A percentile compares a stretch with the other conserved stretches of the same genome.
Evolutionary conservation across 2,329 filamentous ascomycete species (phyloP).

Genomic region (Scedosporium dehoogii): DNA sequence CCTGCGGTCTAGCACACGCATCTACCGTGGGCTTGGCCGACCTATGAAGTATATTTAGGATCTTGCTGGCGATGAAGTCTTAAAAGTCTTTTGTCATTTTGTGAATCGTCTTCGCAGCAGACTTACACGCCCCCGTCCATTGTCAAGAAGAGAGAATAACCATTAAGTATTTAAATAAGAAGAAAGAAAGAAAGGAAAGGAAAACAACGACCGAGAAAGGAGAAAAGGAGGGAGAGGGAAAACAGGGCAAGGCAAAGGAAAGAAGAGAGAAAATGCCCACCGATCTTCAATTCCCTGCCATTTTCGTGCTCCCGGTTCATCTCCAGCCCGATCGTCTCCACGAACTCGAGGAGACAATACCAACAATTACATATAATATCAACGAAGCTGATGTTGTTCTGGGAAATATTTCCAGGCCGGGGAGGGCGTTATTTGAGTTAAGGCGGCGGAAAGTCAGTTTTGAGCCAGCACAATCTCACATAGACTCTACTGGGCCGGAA

Average conservation of each 20-base stretch:
- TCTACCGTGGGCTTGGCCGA: too few species aligned
- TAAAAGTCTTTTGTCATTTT: too few species aligned
- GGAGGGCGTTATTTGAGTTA: slow-evolving; percentile 69
- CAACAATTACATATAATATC: slow-evolving; percentile 59
- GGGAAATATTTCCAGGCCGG: slow-evolving; percentile 59
- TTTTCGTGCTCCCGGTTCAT: slow-evolving; percentile 66
- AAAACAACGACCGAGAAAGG: too few species aligned
- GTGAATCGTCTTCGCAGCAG: too few species aligned
- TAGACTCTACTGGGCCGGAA: slow-evolving; percentile 4
- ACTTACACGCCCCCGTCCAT: too few species aligned
- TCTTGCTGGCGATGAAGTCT: too few species aligned
- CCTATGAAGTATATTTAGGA: too few species aligned
- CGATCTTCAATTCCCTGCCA: slow-evolving; percentile 39
- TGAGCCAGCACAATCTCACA: slow-evolving; percentile 20
- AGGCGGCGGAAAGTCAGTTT: slow-evolving; percentile 54
- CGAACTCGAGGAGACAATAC: slow-evolving; percentile 53
- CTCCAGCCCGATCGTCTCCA: slow-evolving; percentile 54
- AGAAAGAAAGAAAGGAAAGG: not conserved
- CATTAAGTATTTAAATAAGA: slow-evolving; percentile 32
- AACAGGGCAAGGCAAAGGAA: slow-evolving; percentile 27
- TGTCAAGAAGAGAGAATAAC: slow-evolving; percentile 22
- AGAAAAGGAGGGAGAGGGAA: slow-evolving; percentile 30
- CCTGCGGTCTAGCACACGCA: too few species aligned
- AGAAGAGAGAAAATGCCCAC: not conserved
- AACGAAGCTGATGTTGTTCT: slow-evolving; percentile 65